phyloP scores from a whole-genome alignment of 2,329 filamentous ascomycete genomes.

The Exophiala lecanii-corni region DNA sequence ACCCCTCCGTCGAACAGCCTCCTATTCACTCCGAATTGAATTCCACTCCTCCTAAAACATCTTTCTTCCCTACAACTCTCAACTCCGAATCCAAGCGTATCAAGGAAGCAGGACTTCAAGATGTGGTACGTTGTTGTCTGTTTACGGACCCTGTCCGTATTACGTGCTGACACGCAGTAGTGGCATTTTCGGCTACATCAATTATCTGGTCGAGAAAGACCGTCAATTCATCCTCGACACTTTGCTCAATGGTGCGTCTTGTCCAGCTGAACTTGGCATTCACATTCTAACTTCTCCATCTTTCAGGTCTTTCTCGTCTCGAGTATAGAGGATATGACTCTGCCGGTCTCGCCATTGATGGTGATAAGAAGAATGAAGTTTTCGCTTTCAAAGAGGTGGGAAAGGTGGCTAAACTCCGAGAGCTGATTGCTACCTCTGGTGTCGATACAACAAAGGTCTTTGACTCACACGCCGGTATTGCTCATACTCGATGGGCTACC shows the following conservation, averaged over 20 bases:
- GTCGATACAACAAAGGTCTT: constrained; percentile 88
- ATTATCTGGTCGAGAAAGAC: constrained; percentile 99
- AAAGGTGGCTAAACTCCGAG: constrained; percentile 95
- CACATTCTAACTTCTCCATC: constrained; percentile 9
- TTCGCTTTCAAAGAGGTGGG: constrained; percentile 98
- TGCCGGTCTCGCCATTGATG: constrained; percentile 89
- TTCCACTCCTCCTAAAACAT: too few species aligned
- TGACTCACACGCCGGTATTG: constrained; percentile 96
- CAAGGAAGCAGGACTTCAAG: constrained; percentile 10
- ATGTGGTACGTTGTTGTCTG: constrained; percentile 17
- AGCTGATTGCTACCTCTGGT: constrained; percentile 79
- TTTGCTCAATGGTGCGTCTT: constrained; percentile 78
- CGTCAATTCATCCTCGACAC: constrained; percentile 94
- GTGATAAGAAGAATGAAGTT: constrained; percentile 98
- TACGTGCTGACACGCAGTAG: constrained; percentile 40
- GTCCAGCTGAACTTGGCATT: constrained; percentile 10
- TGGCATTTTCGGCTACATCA: constrained; percentile 98
- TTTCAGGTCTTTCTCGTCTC: constrained; percentile 78
- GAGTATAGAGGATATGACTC: constrained; percentile 99
- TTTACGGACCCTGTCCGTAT: neutral
- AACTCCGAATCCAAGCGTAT: too few species aligned
- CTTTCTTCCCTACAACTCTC: too few species aligned
- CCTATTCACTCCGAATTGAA: too few species aligned
- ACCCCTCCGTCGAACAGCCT: too few species aligned
- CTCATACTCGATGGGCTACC: constrained; percentile 98